These are phyloP conservation scores for Elaeagnus macrophylla DNA, from an alignment of 306 rosid genomes.

Conservation along the genomic window DNA sequence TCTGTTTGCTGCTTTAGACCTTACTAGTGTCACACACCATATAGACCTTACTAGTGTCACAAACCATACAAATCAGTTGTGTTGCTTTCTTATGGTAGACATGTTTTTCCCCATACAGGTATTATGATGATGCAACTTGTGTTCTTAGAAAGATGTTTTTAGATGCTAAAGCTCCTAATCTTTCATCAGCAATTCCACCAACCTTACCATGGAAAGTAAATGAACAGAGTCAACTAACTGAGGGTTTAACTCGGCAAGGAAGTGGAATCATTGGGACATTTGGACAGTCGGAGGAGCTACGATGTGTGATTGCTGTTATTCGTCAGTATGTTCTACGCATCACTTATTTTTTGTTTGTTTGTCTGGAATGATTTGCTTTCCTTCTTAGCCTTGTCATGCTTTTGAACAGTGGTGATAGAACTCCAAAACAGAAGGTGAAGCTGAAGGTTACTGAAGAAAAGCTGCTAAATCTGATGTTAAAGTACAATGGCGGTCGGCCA, in stretches of 20 bases:
- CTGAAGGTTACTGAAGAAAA: conserved; percentile 92
- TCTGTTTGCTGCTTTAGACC: conserved; percentile 1
- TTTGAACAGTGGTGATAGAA: conserved; percentile 88
- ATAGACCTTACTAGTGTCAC: conserved; percentile 5
- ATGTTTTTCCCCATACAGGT: conserved; percentile 41
- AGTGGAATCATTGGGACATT: conserved; percentile 80
- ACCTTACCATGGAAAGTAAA: conserved; percentile 83
- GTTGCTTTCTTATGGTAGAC: conserved; percentile 13
- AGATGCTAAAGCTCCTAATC: conserved; percentile 98
- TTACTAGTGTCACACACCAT: neutral
- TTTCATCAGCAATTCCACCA: conserved; percentile 87
- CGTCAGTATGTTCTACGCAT: conserved; percentile 71
- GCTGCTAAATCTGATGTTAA: conserved; percentile 72
- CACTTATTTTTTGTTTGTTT: conserved; percentile 4
- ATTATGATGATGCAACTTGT: conserved; percentile 96
- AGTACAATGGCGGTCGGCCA: conserved; percentile 94
- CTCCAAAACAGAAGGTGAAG: conserved; percentile 98
- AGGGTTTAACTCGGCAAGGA: conserved; percentile 88
- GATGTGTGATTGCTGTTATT: conserved; percentile 83
- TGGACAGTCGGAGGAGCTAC: conserved; percentile 91
- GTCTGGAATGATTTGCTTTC: conserved; percentile 12
- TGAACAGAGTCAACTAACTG: conserved; percentile 58
- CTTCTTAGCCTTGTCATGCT: conserved; percentile 23
- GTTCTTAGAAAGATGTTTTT: conserved; percentile 85
- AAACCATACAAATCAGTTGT: neutral